Conservation (phyloP, 116 monocot genomes). For the Dioscorea cayenensis region DNA sequence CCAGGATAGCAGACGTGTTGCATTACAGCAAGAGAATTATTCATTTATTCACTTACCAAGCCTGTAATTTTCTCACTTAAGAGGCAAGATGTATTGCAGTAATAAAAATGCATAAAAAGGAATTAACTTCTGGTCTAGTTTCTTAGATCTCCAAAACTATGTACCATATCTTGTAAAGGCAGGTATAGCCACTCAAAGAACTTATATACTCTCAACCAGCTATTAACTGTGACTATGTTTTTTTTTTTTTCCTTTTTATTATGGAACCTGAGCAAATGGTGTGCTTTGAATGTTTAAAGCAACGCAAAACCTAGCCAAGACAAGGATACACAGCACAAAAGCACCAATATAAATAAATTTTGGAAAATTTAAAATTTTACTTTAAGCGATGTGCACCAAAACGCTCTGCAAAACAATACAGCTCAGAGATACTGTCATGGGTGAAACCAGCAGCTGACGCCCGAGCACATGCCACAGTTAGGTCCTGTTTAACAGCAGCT, state of each 20-base stretch:
- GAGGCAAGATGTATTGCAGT: too few relatives aligned
- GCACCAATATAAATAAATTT: neutral
- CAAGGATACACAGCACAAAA: neutral
- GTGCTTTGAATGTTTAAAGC: neutral
- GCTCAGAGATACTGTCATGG: constrained; percentile 69
- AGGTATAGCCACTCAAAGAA: too few relatives aligned
- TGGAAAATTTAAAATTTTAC: constrained; percentile 25
- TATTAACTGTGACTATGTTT: too few relatives aligned
- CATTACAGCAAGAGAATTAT: too few relatives aligned
- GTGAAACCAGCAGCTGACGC: constrained; percentile 88
- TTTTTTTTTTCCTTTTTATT: neutral
- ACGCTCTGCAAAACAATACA: constrained; percentile 71
- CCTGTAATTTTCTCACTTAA: too few relatives aligned
- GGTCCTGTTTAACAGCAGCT: constrained; percentile 73
- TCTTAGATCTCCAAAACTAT: too few relatives aligned
- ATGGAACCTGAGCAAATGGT: neutral
- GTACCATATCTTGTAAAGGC: too few relatives aligned
- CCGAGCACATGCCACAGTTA: constrained; percentile 65
- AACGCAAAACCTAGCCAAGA: neutral
- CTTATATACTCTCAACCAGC: too few relatives aligned
- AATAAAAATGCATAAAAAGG: too few relatives aligned
- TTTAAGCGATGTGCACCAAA: constrained; percentile 76
- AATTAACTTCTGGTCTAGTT: too few relatives aligned
- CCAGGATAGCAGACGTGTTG: too few relatives aligned
- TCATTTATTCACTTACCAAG: too few relatives aligned